Base-by-base conservation (phyloP, 2,329 filamentous ascomycete species). In the Trichoderma koningii region DNA sequence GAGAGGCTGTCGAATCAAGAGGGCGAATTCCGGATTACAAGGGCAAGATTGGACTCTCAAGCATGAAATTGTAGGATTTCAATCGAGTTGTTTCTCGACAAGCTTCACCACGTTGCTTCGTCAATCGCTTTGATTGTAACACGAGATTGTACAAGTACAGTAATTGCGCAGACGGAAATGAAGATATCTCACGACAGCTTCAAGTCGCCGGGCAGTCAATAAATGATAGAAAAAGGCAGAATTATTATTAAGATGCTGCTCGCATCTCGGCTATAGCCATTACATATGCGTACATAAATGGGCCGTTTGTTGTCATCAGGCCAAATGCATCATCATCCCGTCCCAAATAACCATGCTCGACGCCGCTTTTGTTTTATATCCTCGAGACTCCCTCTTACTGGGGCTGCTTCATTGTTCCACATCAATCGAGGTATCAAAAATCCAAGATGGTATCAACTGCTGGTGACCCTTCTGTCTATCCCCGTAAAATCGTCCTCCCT, bases 261-360 rank as follows among this genome's bases (percentile, higher is more conserved):
- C 41, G 30, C 51, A 50, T 48, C 55, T 55, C 28, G 38, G 28
- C 44, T 63, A n/a, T 52, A 23, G 45, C 64, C 64, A 63, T 56
- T 63, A 62, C 59, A 63, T 62, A 56, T 61, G 53, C 28, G 38
- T 55, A 57, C 51, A 41, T 48, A 52, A 61, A 48, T 34, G 59
- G 45, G 52, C 52, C 53, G 48, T 57, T 41, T 28, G 50, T 44
- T 44, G 45, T 19, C 30, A 47, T 56, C 44, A 51, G 38, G 47
- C 55, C 26, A 30, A 50, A 30, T 28, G 50, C 52, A 52, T 55
- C 38, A 23, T 42, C 23, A 10, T 41, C 34, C 52, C 52, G 14
- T 34, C 56, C 56, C 60, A 57, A 51, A 41, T 41, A 64, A 60
- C 53, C 38, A 45, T 63, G 59, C 57, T 59, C 30, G 45, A 50